phyloP scores from a whole-genome alignment of 1,284 basidiomycete genomes.

The Vanrija sp. region DNA sequence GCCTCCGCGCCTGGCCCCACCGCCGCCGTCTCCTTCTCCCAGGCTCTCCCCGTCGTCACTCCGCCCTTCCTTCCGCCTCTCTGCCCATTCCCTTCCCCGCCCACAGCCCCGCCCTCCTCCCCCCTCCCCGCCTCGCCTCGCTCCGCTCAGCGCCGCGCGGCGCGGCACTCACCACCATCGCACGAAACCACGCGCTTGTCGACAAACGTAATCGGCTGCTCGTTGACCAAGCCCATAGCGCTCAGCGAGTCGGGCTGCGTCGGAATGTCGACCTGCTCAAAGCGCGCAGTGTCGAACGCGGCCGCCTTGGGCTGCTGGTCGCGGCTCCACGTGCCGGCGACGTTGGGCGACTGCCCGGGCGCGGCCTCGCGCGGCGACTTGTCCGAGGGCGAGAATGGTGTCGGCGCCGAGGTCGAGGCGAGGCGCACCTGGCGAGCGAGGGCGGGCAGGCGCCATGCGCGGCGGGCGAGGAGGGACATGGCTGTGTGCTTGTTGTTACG shows the following conservation, averaged over 20 bases:
- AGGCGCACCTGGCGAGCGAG: neutral
- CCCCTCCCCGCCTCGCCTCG: neutral
- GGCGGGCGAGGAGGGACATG: conserved; percentile 12
- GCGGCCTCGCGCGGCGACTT: conserved; percentile 3
- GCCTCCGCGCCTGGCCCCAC: too few relatives aligned
- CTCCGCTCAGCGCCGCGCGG: neutral
- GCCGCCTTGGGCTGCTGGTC: conserved; percentile 56
- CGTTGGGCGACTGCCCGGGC: conserved; percentile 67
- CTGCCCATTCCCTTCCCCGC: neutral
- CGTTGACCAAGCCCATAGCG: conserved; percentile 54
- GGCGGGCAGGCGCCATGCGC: neutral
- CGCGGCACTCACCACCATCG: conserved; percentile 73
- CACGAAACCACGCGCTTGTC: conserved; percentile 79
- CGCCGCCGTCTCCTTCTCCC: too few relatives aligned
- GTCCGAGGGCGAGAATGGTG: conserved; percentile 2
- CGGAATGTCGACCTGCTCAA: conserved; percentile 83
- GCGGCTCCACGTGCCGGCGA: conserved; percentile 69
- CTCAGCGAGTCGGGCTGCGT: conserved; percentile 59
- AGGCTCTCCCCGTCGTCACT: neutral
- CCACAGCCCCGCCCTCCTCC: too few relatives aligned
- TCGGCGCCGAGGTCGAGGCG: neutral
- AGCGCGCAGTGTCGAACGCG: conserved; percentile 47
- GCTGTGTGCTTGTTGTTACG: neutral
- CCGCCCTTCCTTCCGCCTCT: neutral
- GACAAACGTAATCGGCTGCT: conserved; percentile 79